phyloP scores from a whole-genome alignment of 345 rosid species.

The Lepidium africanum region DNA sequence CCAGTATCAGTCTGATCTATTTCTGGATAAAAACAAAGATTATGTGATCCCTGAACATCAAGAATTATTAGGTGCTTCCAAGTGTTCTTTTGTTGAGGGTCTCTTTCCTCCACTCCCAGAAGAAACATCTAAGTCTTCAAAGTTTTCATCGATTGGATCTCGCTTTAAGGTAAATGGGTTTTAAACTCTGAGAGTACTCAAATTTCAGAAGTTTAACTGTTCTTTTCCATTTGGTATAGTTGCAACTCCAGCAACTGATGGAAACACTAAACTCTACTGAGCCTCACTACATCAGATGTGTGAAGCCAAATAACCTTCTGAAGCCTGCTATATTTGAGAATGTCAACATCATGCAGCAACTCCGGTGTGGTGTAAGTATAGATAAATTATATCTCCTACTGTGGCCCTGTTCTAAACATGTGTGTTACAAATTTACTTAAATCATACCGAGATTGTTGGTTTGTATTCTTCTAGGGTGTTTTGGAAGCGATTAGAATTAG shows the following conservation, averaged over 20 bases:
- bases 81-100: conserved; percentile 78
- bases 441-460: too few species aligned
- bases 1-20: conserved; percentile 82
- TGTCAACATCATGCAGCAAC: conserved; percentile 90
- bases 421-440: too few species aligned
- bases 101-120: conserved; percentile 90
- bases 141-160: conserved; percentile 92
- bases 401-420: not conserved
- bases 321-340: conserved; percentile 95
- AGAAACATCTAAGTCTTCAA: conserved; percentile 83
- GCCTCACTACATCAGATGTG: conserved; percentile 97
- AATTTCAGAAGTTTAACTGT: not conserved
- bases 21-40: conserved; percentile 97
- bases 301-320: conserved; percentile 87
- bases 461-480: conserved; percentile 41
- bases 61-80: conserved; percentile 70
- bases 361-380: conserved; percentile 88
- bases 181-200: not conserved
- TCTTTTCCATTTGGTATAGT: conserved; percentile 45
- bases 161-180: conserved; percentile 65
- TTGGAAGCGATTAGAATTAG: conserved; percentile 95
- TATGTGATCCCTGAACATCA: conserved; percentile 95
- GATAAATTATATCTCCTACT: not conserved
- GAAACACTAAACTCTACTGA: conserved; percentile 89
- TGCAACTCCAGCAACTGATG: conserved; percentile 84